Base-by-base conservation (phyloP, 1,284 basidiomycete genomes). In the Vanrija pseudolonga region DNA sequence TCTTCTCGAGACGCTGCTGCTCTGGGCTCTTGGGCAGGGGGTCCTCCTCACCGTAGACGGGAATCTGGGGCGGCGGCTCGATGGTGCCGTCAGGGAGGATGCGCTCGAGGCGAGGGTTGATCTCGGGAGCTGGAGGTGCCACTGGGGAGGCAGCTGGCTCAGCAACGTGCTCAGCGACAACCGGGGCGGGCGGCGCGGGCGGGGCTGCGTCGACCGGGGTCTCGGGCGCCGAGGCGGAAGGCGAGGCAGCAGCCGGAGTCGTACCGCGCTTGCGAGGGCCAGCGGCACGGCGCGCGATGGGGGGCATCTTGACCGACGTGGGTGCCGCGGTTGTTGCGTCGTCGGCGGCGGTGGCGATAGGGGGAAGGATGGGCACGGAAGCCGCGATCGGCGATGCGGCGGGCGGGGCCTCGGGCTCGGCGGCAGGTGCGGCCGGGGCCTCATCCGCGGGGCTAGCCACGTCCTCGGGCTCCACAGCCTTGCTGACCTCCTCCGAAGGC, bases 271-370 rank as follows among this genome's bases (percentile, higher is more conserved):
- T 62, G 9, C 68, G 65, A 4, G 72, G 72, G 1, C 63, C 64
- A 24, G 69, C 71, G 2, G 72, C 63, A 9, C 73, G 67, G 17
- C 71, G 63, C 11, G 71, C 67, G 17, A 74, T 62, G 8, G 71
- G 64, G 0, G 73, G 63, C 48, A 73, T 67, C 32, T 72, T 69
- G 47, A 74, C 54, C 2, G 71, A 69, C 3, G 61, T 60, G 0
- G 67, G 63, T 4, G 60, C 26, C 4, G 48, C 36, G 12, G 51
- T 37, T 1, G 50, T 47, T 3, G 45, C 45, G n/a, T 52, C 53
- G 9, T 47, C 24, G 2, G 24, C 19, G 9, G 50, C 32, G 32
- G 32, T 32, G 32, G 32, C 2, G 32, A 32, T 32, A 32, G 32
- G 32, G 12, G 32, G 32, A 14, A 32, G 32, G 12, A 32, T 32